Conservation (phyloP, 352 stramenopile species). For the Pythium sukuiense region DNA sequence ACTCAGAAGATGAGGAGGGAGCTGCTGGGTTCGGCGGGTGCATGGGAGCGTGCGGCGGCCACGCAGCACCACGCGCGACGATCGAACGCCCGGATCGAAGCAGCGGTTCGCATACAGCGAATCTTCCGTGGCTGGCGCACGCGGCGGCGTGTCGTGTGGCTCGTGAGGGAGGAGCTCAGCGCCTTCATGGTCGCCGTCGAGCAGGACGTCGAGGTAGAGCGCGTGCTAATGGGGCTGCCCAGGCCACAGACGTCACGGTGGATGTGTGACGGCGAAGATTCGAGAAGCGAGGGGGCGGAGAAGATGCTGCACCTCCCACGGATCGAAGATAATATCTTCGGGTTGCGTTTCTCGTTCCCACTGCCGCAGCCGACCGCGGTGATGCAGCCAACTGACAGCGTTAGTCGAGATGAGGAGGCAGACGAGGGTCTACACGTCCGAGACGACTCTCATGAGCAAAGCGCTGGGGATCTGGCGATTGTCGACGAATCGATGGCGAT, state of each 20-base stretch:
- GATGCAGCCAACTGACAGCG: neutral
- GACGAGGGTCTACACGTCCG: neutral
- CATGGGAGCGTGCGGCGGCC: neutral
- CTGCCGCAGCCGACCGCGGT: neutral
- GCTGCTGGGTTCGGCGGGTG: neutral
- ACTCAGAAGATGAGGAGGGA: neutral
- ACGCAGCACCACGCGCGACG: neutral
- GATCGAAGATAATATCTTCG: slow-evolving; percentile 18
- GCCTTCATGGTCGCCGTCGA: slow-evolving; percentile 43
- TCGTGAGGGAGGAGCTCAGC: slow-evolving; percentile 45
- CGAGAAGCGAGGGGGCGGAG: neutral
- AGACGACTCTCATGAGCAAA: no score
- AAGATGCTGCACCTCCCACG: slow-evolving; percentile 9
- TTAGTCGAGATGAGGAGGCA: neutral
- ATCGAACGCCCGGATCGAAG: neutral
- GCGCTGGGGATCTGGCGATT: no score
- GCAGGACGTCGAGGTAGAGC: slow-evolving; percentile 35
- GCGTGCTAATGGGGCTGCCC: slow-evolving; percentile 28
- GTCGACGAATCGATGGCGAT: no score
- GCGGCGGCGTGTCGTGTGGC: slow-evolving; percentile 44
- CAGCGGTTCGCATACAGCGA: slow-evolving; percentile 29
- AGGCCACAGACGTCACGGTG: slow-evolving; percentile 27
- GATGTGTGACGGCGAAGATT: slow-evolving; percentile 7
- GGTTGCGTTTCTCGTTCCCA: slow-evolving; percentile 10
- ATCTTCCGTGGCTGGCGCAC: slow-evolving; percentile 58